A percentile compares a stretch with the other conserved stretches of the same genome.
phyloP scores from a whole-genome alignment of 2,329 filamentous ascomycete species.

The Hansfordia pulvinata region DNA sequence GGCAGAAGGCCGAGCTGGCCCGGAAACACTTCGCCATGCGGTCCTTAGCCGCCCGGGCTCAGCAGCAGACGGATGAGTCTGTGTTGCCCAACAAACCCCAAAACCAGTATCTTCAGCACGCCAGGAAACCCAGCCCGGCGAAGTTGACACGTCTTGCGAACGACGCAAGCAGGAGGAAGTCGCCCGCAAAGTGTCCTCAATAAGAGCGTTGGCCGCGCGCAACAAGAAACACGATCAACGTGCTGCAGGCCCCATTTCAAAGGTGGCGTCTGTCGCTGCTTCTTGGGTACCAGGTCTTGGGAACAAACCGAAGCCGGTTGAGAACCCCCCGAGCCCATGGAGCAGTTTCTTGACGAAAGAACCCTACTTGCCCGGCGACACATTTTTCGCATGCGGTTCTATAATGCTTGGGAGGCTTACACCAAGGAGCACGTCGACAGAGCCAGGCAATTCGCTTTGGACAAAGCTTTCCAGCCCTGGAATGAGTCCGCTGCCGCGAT shows the following conservation, averaged over 20 bases:
- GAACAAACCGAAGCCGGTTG: background rate
- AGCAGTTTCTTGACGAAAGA: conserved; percentile 13
- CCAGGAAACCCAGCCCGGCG: background rate
- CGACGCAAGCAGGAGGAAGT: background rate
- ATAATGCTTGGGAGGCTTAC: conserved; percentile 16
- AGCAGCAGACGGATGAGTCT: too few species aligned
- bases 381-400: conserved; percentile 19
- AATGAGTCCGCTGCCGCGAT: conserved; percentile 9
- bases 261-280: too few species aligned
- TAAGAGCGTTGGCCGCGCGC: background rate
- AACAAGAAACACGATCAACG: background rate
- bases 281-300: background rate
- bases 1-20: too few species aligned
- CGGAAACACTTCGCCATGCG: too few species aligned
- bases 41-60: too few species aligned
- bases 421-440: conserved; percentile 11
- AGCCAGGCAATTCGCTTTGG: conserved; percentile 10
- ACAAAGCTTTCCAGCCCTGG: conserved; percentile 5
- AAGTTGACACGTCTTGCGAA: background rate
- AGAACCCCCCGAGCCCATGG: conserved; percentile 1
- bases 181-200: background rate
- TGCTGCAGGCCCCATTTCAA: too few species aligned
- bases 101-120: background rate
- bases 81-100: background rate
- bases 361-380: conserved; percentile 18